These are phyloP conservation scores for Coemansia sp. DNA, from an alignment of 371 early-diverging fungal genomes.

Conservation along the genomic window DNA sequence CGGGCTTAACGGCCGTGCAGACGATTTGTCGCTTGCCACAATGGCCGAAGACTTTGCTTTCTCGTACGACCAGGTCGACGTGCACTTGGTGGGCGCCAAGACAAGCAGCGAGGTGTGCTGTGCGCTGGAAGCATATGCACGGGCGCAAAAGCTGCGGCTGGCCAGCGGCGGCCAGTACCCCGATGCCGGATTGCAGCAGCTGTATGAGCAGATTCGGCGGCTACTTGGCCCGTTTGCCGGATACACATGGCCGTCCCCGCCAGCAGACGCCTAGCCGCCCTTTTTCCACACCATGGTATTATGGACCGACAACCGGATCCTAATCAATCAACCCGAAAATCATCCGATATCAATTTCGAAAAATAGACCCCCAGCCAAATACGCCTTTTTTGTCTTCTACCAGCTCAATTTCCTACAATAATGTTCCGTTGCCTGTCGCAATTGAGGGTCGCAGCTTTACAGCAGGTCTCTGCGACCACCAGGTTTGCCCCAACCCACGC, in stretches of 20 bases:
- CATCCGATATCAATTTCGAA: not conserved
- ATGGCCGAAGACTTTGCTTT: constrained; percentile 70
- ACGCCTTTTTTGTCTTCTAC: too few species aligned
- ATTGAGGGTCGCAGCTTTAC: not conserved
- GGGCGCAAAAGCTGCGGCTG: constrained; percentile 7
- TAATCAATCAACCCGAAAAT: too few species aligned
- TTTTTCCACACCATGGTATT: too few species aligned
- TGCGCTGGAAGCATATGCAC: constrained; percentile 53
- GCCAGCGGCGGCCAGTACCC: constrained; percentile 15
- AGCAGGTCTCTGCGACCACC: not conserved
- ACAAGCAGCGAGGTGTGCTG: constrained; percentile 63
- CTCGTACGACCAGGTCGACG: constrained; percentile 53
- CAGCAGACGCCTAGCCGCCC: constrained; percentile 26
- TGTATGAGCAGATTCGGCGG: constrained; percentile 17
- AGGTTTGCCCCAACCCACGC: not conserved
- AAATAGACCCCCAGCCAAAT: not conserved
- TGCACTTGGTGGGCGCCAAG: constrained; percentile 68
- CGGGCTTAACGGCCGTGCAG: not conserved
- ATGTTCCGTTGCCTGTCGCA: constrained; percentile 19
- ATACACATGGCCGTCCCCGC: constrained; percentile 50
- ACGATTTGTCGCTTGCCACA: constrained; percentile 55
- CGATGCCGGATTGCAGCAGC: constrained; percentile 10
- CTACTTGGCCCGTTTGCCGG: constrained; percentile 29
- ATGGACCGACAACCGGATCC: too few species aligned
- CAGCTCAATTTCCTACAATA: not conserved